These are phyloP conservation scores for Rhizoctonia solani DNA, from an alignment of 1,284 basidiomycete species.

Conservation along the genomic window DNA sequence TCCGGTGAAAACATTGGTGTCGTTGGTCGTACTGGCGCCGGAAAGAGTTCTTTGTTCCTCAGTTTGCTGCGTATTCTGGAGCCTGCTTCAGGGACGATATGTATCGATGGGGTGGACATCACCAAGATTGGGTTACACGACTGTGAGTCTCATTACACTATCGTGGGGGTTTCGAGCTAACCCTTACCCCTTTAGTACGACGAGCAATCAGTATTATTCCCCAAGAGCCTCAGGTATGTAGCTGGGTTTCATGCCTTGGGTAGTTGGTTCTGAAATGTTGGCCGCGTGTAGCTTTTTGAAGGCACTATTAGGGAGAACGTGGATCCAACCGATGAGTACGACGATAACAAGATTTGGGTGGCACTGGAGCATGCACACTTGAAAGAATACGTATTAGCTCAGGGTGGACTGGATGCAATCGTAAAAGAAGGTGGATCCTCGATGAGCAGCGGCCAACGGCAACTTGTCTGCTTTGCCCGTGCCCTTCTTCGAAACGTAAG, in stretches of 20 bases:
- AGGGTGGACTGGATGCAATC: conserved; percentile 75
- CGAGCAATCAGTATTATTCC: conserved; percentile 88
- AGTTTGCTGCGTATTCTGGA: conserved; percentile 86
- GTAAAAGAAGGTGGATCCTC: conserved; percentile 84
- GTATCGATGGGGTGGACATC: conserved; percentile 84
- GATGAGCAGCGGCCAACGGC: conserved; percentile 82
- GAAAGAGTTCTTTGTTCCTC: conserved; percentile 74
- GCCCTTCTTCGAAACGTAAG: conserved; percentile 70
- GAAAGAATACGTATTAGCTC: conserved; percentile 69
- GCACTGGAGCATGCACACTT: conserved; percentile 76
- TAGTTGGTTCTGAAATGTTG: background rate
- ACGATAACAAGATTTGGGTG: conserved; percentile 81
- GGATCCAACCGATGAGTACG: conserved; percentile 71
- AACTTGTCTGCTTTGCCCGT: conserved; percentile 81
- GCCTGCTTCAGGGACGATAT: conserved; percentile 74
- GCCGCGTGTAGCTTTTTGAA: conserved; percentile 66
- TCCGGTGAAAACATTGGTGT: conserved; percentile 80
- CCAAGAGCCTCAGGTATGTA: conserved; percentile 53
- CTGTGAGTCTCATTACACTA: conserved; percentile 49
- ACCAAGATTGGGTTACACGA: conserved; percentile 82
- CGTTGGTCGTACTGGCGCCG: conserved; percentile 89
- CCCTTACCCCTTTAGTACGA: conserved; percentile 58
- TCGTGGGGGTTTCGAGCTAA: conserved; percentile 5
- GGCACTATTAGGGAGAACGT: conserved; percentile 85
- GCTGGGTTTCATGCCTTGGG: background rate